Conservation (phyloP, 2,329 filamentous ascomycete species). For the Microascus cirrosus region DNA sequence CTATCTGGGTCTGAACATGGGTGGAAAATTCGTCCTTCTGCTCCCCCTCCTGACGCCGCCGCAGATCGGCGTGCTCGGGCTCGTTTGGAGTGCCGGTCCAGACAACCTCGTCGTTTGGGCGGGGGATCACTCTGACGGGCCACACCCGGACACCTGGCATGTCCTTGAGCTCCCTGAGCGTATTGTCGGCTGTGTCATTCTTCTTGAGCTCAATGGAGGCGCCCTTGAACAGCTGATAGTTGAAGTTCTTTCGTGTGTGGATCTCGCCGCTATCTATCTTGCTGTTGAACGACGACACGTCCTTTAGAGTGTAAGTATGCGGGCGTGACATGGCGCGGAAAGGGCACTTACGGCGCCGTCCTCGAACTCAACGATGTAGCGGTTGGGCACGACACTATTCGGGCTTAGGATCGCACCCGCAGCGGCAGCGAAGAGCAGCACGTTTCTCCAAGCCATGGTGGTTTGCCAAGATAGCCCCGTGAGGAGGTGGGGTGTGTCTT, state of each 20-base stretch:
- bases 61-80: neutral
- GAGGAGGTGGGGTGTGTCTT: neutral
- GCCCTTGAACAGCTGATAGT: conserved; percentile 41
- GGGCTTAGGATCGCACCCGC: conserved; percentile 14
- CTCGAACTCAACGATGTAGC: conserved; percentile 43
- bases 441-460: conserved; percentile 23
- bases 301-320: conserved; percentile 15
- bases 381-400: conserved; percentile 25
- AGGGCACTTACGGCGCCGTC: conserved; percentile 29
- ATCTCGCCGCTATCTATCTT: conserved; percentile 24
- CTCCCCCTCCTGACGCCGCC: conserved; percentile 1
- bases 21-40: conserved; percentile 30
- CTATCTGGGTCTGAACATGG: conserved; percentile 45
- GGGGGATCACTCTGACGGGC: conserved; percentile 32
- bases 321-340: neutral
- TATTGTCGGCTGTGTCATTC: conserved; percentile 27
- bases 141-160: conserved; percentile 36
- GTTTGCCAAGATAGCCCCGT: neutral
- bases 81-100: conserved; percentile 26
- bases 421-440: conserved; percentile 22
- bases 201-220: conserved; percentile 41
- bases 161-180: conserved; percentile 25
- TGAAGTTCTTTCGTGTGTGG: conserved; percentile 32
- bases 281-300: conserved; percentile 26
- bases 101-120: conserved; percentile 29